Evolutionary conservation across 768 basidiomycete genomes (phyloP).

Genomic region (Lactarius sanguifluus): DNA sequence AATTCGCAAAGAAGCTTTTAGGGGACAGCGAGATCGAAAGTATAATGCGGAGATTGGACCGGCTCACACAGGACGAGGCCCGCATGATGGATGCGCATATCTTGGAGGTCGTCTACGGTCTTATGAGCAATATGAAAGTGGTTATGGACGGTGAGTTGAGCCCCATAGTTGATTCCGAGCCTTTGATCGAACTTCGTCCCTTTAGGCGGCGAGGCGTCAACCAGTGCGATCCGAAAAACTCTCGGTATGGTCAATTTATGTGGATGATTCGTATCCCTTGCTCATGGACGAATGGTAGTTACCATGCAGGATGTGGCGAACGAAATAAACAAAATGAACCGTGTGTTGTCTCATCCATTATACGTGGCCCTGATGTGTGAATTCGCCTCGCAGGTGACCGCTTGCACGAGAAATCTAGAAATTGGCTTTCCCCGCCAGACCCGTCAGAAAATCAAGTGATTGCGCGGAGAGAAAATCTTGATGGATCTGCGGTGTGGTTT

Average conservation of each 20-base stretch:
- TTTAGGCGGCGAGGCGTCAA: background rate
- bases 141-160: background rate
- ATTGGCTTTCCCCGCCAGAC: constrained; percentile 11
- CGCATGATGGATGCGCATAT: constrained; percentile 1
- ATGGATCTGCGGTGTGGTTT: background rate
- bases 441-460: constrained; percentile 10
- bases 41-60: constrained; percentile 1
- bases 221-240: background rate
- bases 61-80: constrained; percentile 7
- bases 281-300: background rate
- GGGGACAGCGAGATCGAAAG: constrained; percentile 5
- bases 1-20: constrained; percentile 6
- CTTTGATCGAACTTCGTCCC: background rate
- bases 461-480: background rate
- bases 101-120: background rate
- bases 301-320: background rate
- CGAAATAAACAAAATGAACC: constrained; percentile 11
- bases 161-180: background rate
- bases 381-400: background rate
- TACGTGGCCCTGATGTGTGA: background rate
- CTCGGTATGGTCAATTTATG: background rate
- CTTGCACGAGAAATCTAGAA: background rate
- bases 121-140: background rate
- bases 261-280: background rate
- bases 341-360: background rate